Conservation (phyloP, 768 basidiomycete species). For the Arthromyces matolae region DNA sequence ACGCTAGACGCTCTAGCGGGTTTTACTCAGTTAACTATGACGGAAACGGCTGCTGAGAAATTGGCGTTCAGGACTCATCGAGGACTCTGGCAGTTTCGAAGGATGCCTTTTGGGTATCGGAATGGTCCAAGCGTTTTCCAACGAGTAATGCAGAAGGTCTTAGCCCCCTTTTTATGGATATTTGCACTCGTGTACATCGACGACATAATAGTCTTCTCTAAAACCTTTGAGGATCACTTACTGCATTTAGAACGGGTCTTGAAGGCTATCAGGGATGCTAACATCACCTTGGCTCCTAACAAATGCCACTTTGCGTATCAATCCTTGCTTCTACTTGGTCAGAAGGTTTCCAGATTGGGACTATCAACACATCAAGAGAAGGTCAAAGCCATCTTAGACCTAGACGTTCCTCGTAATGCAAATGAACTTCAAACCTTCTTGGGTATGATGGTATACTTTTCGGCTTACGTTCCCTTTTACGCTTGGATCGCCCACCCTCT, state of each 20-base stretch:
- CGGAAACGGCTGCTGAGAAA: constrained; percentile 25
- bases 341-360: constrained; percentile 36
- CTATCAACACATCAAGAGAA: constrained; percentile 36
- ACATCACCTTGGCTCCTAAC: constrained; percentile 29
- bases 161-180: constrained; percentile 35
- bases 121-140: constrained; percentile 40
- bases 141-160: constrained; percentile 34
- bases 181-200: constrained; percentile 41
- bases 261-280: constrained; percentile 20
- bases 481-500: constrained; percentile 30
- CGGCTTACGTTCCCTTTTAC: constrained; percentile 33
- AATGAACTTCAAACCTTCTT: constrained; percentile 28
- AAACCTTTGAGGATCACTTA: constrained; percentile 27
- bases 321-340: constrained; percentile 33
- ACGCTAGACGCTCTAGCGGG: constrained; percentile 34
- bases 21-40: constrained; percentile 37
- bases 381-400: constrained; percentile 28
- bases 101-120: constrained; percentile 38
- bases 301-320: constrained; percentile 34
- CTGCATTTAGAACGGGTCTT: constrained; percentile 27
- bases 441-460: constrained; percentile 37
- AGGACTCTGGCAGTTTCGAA: constrained; percentile 37
- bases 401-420: too few species aligned
- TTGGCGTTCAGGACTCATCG: constrained; percentile 36
- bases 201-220: constrained; percentile 35